These are phyloP conservation scores for Claviceps quebecensis DNA, from an alignment of 2,329 filamentous ascomycete species.

Conservation along the genomic window DNA sequence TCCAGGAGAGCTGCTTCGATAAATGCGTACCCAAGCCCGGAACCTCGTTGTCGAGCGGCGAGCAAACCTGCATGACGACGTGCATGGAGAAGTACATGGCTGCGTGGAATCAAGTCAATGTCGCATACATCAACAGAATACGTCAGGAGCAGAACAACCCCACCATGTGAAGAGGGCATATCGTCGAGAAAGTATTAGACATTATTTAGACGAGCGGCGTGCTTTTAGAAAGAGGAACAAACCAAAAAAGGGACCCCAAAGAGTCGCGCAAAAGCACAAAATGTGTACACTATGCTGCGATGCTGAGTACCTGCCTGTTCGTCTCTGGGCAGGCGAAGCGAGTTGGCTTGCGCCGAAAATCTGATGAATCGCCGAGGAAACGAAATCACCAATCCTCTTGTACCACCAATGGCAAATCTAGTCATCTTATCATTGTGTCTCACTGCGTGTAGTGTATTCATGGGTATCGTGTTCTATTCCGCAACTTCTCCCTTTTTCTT, in stretches of 20 bases:
- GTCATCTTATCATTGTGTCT: background rate
- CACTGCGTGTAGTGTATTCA: background rate
- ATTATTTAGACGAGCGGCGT: background rate
- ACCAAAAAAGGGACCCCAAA: background rate
- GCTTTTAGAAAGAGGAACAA: background rate
- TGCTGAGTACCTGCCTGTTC: background rate
- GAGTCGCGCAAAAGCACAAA: background rate
- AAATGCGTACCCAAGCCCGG: conserved; percentile 62
- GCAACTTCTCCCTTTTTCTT: conserved; percentile 34
- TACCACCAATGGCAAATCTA: background rate
- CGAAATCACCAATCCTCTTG: background rate
- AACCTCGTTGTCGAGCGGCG: conserved; percentile 48
- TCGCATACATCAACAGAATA: conserved; percentile 49
- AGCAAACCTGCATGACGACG: conserved; percentile 55
- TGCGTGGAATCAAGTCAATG: conserved; percentile 63
- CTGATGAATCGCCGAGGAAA: background rate
- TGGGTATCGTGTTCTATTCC: conserved; percentile 5
- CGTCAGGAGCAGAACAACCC: conserved; percentile 39
- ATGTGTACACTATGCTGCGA: background rate
- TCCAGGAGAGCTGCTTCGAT: conserved; percentile 71
- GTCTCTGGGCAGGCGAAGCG: no score
- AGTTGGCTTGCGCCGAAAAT: background rate
- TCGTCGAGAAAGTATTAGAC: background rate
- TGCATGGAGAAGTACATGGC: conserved; percentile 82
- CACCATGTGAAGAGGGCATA: background rate